Base-by-base conservation (phyloP, 352 stramenopile genomes). In the Globisporangium nodosum region DNA sequence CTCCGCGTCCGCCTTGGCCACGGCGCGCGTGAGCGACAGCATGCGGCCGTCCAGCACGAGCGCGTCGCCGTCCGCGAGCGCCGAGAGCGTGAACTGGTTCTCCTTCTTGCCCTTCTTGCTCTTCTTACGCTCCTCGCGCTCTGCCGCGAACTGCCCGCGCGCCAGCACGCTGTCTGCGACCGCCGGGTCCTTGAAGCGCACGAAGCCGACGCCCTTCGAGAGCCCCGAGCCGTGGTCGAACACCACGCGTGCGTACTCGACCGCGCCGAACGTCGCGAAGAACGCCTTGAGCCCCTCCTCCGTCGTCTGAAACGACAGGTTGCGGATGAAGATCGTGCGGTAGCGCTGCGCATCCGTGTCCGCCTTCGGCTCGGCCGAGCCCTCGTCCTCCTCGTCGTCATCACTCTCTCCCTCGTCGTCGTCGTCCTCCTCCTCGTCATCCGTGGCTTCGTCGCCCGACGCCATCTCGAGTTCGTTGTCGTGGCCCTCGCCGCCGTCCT, bases 281-380 rank as follows among this genome's bases (percentile, higher is more conserved):
- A 89, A 90, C 24, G 81, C 73, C 40, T 82, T 76, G 40, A 94
- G 62, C 16, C 63, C 65, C 11, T 91, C 78, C 49, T 94, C 82
- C 1, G 69, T 85, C 24, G 77, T 89, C 61, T 94, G 82, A 65
- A 94, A 94, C 33, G 83, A 92, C 63, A 94, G 42, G 52, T 94
- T 94, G 31, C 82, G 85, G 48, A 94, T 78, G 59, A 94, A 94
- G 5, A 94, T 66, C 15, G 85, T 94, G 60, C 82, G 85, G n/a
- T 85, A 64, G 42, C 75, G 73, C 68, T 94, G 81, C n/a, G 76
- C 78, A 20, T 91, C 81, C 35, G 85, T 81, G 63, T 92, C 85
- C 37, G 79, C 66, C 54, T 72, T 85, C 35, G 66, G 61, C 40
- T 54, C 60, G 12, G 60, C 51, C 30, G 68, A 33, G 16, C 73